phyloP scores from a whole-genome alignment of 306 rosid genomes.

The Chamaecrista fasciculata region DNA sequence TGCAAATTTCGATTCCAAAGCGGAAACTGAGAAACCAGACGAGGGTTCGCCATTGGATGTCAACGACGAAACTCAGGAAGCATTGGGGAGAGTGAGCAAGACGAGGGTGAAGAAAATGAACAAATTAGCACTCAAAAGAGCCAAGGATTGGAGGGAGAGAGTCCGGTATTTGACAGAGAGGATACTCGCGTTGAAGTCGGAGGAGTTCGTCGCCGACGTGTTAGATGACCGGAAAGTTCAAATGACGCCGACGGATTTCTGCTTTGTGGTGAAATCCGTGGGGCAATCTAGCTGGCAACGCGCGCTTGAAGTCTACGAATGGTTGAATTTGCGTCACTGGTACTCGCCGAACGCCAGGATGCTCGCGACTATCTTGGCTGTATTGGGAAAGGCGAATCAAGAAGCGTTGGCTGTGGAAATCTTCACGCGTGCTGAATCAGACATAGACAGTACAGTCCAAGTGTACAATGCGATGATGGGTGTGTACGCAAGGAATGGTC shows the following conservation, averaged over 20 bases:
- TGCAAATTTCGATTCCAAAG: constrained; percentile 34
- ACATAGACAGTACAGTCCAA: constrained; percentile 59
- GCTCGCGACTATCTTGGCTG: constrained; percentile 85
- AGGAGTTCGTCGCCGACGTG: constrained; percentile 80
- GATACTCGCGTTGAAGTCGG: constrained; percentile 61
- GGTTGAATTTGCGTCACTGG: constrained; percentile 85
- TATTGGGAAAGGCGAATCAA: constrained; percentile 88
- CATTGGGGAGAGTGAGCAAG: constrained; percentile 58
- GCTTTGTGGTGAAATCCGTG: constrained; percentile 89
- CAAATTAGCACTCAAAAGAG: constrained; percentile 71
- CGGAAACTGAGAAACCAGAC: constrained; percentile 21
- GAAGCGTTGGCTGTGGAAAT: constrained; percentile 79
- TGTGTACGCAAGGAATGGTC: constrained; percentile 75
- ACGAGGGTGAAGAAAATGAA: constrained; percentile 67
- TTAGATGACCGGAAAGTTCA: constrained; percentile 71
- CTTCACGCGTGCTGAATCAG: constrained; percentile 58
- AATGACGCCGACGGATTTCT: constrained; percentile 85
- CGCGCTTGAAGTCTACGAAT: constrained; percentile 84
- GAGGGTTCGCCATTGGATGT: constrained; percentile 21
- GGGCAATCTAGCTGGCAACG: constrained; percentile 82
- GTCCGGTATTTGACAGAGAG: constrained; percentile 67
- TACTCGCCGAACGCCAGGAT: constrained; percentile 81
- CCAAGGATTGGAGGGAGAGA: constrained; percentile 90
- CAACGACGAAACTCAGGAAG: constrained; percentile 46
- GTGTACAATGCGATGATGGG: constrained; percentile 97